Base-by-base conservation (phyloP, 2,329 filamentous ascomycete genomes). In the Paecilomyces variotii region DNA sequence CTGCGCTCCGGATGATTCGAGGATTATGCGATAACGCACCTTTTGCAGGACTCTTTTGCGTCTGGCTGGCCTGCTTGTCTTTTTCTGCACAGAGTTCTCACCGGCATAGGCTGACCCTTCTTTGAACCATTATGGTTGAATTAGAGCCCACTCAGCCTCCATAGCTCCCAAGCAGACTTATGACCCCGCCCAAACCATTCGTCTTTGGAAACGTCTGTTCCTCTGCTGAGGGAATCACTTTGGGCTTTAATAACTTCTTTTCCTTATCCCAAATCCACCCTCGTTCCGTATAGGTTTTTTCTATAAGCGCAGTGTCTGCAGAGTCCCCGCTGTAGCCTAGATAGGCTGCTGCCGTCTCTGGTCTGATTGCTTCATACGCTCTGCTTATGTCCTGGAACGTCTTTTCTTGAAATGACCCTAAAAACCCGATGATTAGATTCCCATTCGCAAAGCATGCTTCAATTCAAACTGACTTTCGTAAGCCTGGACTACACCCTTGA, bases 321-420 rank as follows among this genome's bases (percentile, higher is more conserved):
- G 65, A 59, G 11, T 58, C 54, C 9, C 64, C 26, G 28, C 74
- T 69, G 32, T 76, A 66, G 2, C 74, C 74, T 14, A 77, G 66
- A 57, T 75, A 74, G 30, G 45, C 63, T 54, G 72, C 74, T 9
- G 71, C 73, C 14, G 66, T 64, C 9, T 68, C 64, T 30, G 72
- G 70, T 56, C 73, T 65, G 57, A 77, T 75, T 4, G 73, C 70
- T 60, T 72, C 71, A 62, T 74, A 77, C n/a, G 71, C 70, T 56
- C 62, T 66, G 63, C 73, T 75, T 59, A 76, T 63, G 57, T 73
- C 70, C 49, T 68, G 68, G 59, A 76, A 65, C 9, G 73, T 71
- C 50, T 72, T 73, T 57, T 75, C 67, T 62, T 74, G 69, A 58
- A 74, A 76, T 58, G 74, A 70, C 39, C 59, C 74, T 52, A 52